These are phyloP conservation scores for Aspergillus quadrilineatus DNA, from an alignment of 2,329 filamentous ascomycete species.

Conservation along the genomic window DNA sequence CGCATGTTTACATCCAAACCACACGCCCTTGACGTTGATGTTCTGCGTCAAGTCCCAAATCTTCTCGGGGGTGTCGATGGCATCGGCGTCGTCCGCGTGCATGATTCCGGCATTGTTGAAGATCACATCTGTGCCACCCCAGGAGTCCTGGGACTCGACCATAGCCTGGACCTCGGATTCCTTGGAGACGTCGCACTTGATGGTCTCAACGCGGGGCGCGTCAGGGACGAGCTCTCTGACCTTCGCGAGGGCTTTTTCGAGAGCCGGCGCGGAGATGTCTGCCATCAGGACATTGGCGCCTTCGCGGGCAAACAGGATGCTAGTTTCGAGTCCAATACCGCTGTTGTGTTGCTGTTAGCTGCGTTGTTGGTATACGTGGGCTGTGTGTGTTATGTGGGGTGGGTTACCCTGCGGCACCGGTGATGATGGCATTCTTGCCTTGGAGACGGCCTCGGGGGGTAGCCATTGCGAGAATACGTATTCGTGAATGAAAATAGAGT, in stretches of 20 bases:
- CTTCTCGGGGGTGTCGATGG: slow-evolving; percentile 78
- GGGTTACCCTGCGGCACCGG: slow-evolving; percentile 22
- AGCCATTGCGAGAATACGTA: slow-evolving; percentile 13
- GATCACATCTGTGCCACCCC: slow-evolving; percentile 73
- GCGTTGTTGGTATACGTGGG: not conserved
- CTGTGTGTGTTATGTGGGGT: not conserved
- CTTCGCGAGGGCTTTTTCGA: slow-evolving; percentile 74
- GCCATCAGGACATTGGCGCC: slow-evolving; percentile 82
- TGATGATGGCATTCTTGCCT: slow-evolving; percentile 25
- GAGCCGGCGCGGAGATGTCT: slow-evolving; percentile 76
- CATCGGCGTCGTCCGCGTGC: slow-evolving; percentile 79
- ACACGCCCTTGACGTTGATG: slow-evolving; percentile 98
- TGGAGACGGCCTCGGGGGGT: slow-evolving; percentile 18
- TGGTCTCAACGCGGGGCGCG: slow-evolving; percentile 23
- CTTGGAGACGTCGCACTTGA: slow-evolving; percentile 71
- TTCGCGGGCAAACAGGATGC: slow-evolving; percentile 84
- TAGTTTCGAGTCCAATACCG: slow-evolving; percentile 89
- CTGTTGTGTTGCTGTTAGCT: slow-evolving; percentile 35
- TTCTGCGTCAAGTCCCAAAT: slow-evolving; percentile 93
- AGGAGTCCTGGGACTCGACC: slow-evolving; percentile 72
- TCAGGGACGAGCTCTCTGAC: slow-evolving; percentile 68
- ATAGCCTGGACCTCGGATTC: slow-evolving; percentile 74
- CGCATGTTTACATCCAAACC: slow-evolving; percentile 92
- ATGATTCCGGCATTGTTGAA: slow-evolving; percentile 99
- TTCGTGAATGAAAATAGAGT: not conserved